Evolutionary conservation across 2,329 filamentous ascomycete species (phyloP).

Genomic region (Ceratocystis eucalypticola): DNA sequence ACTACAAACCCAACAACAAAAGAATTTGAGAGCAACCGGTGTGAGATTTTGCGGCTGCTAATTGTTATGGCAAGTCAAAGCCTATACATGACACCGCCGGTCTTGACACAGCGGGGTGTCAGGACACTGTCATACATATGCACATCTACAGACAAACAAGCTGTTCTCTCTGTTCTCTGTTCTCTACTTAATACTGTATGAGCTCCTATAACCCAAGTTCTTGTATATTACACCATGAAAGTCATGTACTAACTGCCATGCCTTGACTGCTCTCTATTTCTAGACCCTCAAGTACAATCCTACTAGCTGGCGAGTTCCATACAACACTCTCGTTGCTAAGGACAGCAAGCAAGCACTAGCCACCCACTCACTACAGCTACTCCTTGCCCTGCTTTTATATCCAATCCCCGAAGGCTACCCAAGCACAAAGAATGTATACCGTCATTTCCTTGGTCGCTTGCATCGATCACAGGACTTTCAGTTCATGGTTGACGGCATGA

Average conservation of each 20-base stretch:
- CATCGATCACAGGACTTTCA: conserved; percentile 95
- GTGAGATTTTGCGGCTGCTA: conserved; percentile 75
- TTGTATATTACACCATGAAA: background rate
- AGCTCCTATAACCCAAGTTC: background rate
- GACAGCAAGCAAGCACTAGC: conserved; percentile 83
- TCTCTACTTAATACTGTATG: conserved; percentile 81
- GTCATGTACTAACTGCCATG: background rate
- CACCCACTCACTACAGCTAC: conserved; percentile 78
- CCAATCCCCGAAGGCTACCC: conserved; percentile 65
- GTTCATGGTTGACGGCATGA: conserved; percentile 92
- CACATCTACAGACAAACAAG: conserved; percentile 77
- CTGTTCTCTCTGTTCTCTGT: conserved; percentile 78
- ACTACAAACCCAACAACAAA: conserved; percentile 75
- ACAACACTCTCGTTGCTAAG: conserved; percentile 83
- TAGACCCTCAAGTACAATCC: conserved; percentile 93
- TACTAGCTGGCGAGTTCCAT: conserved; percentile 83
- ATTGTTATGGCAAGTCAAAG: conserved; percentile 78
- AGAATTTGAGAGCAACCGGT: conserved; percentile 84
- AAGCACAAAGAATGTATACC: conserved; percentile 77
- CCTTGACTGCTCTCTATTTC: background rate
- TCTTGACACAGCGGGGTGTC: conserved; percentile 70
- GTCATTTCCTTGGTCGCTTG: conserved; percentile 78
- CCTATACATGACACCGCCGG: conserved; percentile 75
- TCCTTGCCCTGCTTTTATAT: conserved; percentile 76
- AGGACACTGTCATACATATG: conserved; percentile 79